Conservation (phyloP, 208 protist genomes). For the Wallacemonas sp. region DNA sequence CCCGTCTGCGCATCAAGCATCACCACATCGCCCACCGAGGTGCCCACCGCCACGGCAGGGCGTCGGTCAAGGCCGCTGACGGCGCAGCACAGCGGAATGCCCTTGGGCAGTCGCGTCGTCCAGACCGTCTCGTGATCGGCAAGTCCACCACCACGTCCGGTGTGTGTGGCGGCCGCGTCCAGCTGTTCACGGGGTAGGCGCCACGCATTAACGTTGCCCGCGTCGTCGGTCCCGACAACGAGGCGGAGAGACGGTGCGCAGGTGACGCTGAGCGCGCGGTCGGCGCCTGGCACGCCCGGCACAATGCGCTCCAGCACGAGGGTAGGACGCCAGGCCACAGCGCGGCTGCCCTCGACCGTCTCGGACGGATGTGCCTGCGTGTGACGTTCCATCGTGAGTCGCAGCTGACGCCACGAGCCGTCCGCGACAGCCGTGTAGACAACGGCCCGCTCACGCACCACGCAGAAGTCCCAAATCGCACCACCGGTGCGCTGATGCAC, state of each 20-base stretch:
- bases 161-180: not conserved
- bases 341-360: not conserved
- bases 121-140: conserved; percentile 66
- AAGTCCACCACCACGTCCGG: conserved; percentile 19
- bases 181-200: conserved; percentile 22
- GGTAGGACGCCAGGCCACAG: not conserved
- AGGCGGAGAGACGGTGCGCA: conserved; percentile 25
- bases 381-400: conserved; percentile 20
- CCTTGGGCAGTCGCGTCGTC: conserved; percentile 71
- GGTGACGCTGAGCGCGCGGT: conserved; percentile 77
- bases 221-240: conserved; percentile 76
- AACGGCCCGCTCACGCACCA: not conserved
- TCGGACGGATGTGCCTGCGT: not conserved
- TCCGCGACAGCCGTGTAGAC: conserved; percentile 37
- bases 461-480: conserved; percentile 71
- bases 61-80: conserved; percentile 26
- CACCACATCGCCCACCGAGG: conserved; percentile 80
- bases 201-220: conserved; percentile 78
- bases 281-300: conserved; percentile 68
- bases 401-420: conserved; percentile 52
- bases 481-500: conserved; percentile 83
- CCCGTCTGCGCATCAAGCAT: conserved; percentile 72
- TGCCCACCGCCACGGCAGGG: conserved; percentile 73
- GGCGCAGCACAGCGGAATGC: conserved; percentile 69
- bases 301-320: conserved; percentile 69